These are phyloP conservation scores for Typha latifolia DNA, from an alignment of 176 grass and related monocot species.

Conservation along the genomic window DNA sequence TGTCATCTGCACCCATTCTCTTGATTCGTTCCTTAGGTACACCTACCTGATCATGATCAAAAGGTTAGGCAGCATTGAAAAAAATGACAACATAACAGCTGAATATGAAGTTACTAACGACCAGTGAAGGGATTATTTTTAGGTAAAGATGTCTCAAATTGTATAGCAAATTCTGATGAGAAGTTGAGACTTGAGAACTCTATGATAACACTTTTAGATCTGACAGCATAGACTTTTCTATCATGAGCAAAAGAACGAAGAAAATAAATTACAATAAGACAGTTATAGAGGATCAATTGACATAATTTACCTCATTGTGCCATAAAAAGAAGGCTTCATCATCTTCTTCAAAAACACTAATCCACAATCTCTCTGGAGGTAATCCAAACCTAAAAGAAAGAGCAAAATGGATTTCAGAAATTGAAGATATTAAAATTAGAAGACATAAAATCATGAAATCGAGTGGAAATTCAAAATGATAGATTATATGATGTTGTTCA, in stretches of 20 bases:
- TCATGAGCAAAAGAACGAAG: neutral
- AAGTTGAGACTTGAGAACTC: neutral
- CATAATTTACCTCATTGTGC: slow-evolving; percentile 54
- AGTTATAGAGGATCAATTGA: neutral
- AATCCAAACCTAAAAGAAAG: slow-evolving; percentile 60
- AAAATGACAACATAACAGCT: neutral
- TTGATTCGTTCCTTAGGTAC: slow-evolving; percentile 87
- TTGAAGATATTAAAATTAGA: slow-evolving; percentile 7
- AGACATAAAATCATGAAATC: neutral
- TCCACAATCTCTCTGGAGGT: slow-evolving; percentile 78
- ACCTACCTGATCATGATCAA: slow-evolving; percentile 48
- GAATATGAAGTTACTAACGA: neutral
- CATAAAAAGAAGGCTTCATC: slow-evolving; percentile 93
- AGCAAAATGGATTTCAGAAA: slow-evolving; percentile 2
- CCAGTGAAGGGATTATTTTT: no score
- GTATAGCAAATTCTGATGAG: neutral
- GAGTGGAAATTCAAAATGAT: neutral
- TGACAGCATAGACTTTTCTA: no score
- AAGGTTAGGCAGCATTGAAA: neutral
- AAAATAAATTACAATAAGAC: neutral
- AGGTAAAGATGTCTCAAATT: no score
- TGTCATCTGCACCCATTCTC: slow-evolving; percentile 91
- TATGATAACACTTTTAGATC: neutral
- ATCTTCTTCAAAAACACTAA: slow-evolving; percentile 93
- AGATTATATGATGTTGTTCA: neutral